Percentiles rank a stretch among this genome's conserved stretches.
Conservation (phyloP, 495 filamentous ascomycete species). For the Aspergillus bertholletiae region DNA sequence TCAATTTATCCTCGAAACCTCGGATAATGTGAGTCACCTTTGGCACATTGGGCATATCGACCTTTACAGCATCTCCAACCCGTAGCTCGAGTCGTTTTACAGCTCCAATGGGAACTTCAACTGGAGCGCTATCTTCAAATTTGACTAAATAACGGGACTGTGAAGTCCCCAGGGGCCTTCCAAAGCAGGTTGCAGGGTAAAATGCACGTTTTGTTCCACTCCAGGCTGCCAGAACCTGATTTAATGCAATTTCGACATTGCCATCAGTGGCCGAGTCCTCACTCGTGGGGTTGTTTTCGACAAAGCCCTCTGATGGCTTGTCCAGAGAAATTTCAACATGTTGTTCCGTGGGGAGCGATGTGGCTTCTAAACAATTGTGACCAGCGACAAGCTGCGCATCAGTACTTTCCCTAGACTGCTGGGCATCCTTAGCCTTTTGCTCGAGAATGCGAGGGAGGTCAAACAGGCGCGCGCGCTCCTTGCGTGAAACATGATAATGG, state of each 20-base stretch:
- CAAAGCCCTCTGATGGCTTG: neutral
- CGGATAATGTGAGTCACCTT: slow-evolving; percentile 45
- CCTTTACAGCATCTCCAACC: slow-evolving; percentile 48
- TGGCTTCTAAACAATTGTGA: slow-evolving; percentile 9
- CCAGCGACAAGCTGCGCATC: slow-evolving; percentile 6
- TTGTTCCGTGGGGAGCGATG: neutral
- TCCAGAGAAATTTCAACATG: neutral
- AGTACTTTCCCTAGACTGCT: neutral
- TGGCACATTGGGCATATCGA: slow-evolving; percentile 44
- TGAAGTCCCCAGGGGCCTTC: slow-evolving; percentile 33
- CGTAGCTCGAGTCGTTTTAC: slow-evolving; percentile 48
- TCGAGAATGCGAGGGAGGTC: slow-evolving; percentile 9
- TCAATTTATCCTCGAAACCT: slow-evolving; percentile 40
- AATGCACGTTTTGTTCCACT: slow-evolving; percentile 46
- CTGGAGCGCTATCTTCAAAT: slow-evolving; percentile 42
- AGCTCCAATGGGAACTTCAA: slow-evolving; percentile 38
- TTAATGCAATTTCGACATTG: slow-evolving; percentile 30
- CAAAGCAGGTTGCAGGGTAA: slow-evolving; percentile 49
- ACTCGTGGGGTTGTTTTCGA: neutral
- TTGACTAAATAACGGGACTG: slow-evolving; percentile 41
- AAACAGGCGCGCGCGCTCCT: slow-evolving; percentile 15
- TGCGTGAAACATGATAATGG: slow-evolving; percentile 24
- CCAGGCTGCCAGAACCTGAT: slow-evolving; percentile 50
- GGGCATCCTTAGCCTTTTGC: slow-evolving; percentile 9
- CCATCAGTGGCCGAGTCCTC: neutral